Evolutionary conservation across 83 land plant genomes (phyloP), one percentile per base, ranked within the genome.

Genomic region (Thuja plicata): DNA sequence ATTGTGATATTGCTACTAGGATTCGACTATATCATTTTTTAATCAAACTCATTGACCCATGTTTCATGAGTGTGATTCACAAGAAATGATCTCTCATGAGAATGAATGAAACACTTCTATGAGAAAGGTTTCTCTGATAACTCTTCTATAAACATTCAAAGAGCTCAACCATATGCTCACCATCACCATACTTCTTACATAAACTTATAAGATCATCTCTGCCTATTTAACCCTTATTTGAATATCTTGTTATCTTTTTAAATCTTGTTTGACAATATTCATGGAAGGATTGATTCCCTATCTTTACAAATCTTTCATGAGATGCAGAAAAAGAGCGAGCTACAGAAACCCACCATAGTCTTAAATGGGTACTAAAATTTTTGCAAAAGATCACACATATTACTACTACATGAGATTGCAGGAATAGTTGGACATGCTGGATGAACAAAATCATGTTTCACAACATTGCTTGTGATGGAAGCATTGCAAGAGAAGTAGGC

Each of bases 271-370:
- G 32, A 32, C 12, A n/a, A 15, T n/a, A n/a, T 32, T 8, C 37
- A 74, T 74, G 78, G 78, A 74, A 74, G 78, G 78, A 74, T 13
- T 74, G 38, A 24, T 74, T 74, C 38, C 78, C 38, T 74, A 74
- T 35, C 38, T 74, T 74, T 74, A 74, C 78, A 74, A 38, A 74
- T 38, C 38, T 74, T 12, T 74, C 78, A 24, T 74, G 12, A 34
- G 38, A 8, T 74, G 32, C 16, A 74, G 15, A 24, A 74, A 74
- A 34, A 30, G 16, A 13, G 3, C 16, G 32, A 32, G 1, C 8
- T 12, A 71, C 1, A 71, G 32, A 71, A 8, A 27, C 11, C 9
- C 37, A 9, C 32, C 78, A 74, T 34, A 37, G 12, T 74, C 37
- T 30, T 35, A 73, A 9, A 30, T 73, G 34, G 77, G 2, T 38